Evolutionary conservation across 192 early-diverging fungal genomes (phyloP).

Genomic region (Gryganskiella cystojenkinii): DNA sequence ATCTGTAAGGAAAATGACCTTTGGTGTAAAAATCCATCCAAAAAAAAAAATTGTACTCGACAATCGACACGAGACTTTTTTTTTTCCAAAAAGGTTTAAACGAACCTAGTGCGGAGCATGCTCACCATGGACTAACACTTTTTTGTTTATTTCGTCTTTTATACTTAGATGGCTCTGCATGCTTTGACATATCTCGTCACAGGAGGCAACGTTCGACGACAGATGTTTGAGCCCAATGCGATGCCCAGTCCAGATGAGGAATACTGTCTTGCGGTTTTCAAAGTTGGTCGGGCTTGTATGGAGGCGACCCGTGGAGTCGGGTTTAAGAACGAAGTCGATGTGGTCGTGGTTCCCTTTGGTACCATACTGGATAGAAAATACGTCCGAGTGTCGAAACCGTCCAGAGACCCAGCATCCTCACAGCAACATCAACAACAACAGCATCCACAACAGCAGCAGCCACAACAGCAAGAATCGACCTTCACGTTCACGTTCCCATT

Average conservation of each 20-base stretch:
- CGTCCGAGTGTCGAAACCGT: background rate
- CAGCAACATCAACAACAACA: slow-evolving; percentile 5
- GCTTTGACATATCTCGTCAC: slow-evolving; percentile 53
- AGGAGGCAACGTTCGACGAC: slow-evolving; percentile 56
- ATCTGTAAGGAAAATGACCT: slow-evolving; percentile 25
- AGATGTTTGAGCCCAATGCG: slow-evolving; percentile 55
- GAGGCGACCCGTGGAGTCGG: slow-evolving; percentile 58
- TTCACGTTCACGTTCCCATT: slow-evolving; percentile 5
- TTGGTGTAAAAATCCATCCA: background rate
- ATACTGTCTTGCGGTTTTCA: slow-evolving; percentile 58
- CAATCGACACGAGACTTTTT: background rate
- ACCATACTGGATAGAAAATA: slow-evolving; percentile 52
- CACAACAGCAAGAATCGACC: background rate
- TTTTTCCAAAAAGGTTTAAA: background rate
- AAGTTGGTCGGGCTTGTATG: slow-evolving; percentile 57
- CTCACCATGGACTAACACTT: background rate
- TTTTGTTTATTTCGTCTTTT: background rate
- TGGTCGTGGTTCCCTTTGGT: slow-evolving; percentile 51
- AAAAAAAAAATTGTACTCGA: background rate
- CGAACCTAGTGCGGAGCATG: background rate
- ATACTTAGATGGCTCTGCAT: slow-evolving; percentile 50
- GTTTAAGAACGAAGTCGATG: slow-evolving; percentile 56
- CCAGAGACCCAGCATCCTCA: background rate
- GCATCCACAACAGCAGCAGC: background rate
- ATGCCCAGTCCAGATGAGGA: slow-evolving; percentile 55